Base-by-base conservation (phyloP, 805 yeast species). In the Lachancea quebecensis region DNA sequence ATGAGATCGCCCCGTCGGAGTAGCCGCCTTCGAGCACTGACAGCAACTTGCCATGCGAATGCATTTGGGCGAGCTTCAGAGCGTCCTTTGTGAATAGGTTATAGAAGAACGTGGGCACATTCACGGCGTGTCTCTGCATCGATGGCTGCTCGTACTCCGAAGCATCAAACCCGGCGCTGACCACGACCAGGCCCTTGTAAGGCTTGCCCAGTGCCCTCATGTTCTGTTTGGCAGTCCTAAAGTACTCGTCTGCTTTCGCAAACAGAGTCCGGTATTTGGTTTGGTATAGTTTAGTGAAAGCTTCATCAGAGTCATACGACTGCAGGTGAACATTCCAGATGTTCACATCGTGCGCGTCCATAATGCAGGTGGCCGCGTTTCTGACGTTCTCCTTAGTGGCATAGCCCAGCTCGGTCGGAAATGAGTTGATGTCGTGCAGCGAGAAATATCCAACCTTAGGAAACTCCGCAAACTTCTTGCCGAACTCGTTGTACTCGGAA, bases 141-240 rank as follows among this genome's bases (percentile, higher is more conserved):
- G 81, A 77, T n/a, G 78, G 77, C 47, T 80, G 81, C 58, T 86
- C 95, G 61, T 75, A 81, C 59, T 86, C 95, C 14, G 85, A 79
- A 2, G 93, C 95, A 65, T 86, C 95, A 60, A 86, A 87, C 1
- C 95, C 95, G 0, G 95, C 90, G 37, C 95, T 85, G 1, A 86
- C 71, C n/a, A 82, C 73, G 2, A 87, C 77, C 48, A 85, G 51
- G 0, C 80, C 77, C 50, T 73, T 74, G 59, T 77, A 79, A 2
- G 71, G 70, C 55, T 64, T 65, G 49, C 57, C 65, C 49, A 38
- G 62, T 37, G 58, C 57, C 18, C 70, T 75, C 59, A 73, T 67
- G 44, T 70, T 72, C 33, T 58, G 58, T 53, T 71, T 75, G 2
- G 81, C 73, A 14, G 59, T 68, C 46, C 69, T 70, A 50, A 85